A percentile compares a stretch with the other conserved stretches of the same genome.
Evolutionary conservation across 257 asterid species (phyloP).

Genomic region (Nicotiana benthamiana): DNA sequence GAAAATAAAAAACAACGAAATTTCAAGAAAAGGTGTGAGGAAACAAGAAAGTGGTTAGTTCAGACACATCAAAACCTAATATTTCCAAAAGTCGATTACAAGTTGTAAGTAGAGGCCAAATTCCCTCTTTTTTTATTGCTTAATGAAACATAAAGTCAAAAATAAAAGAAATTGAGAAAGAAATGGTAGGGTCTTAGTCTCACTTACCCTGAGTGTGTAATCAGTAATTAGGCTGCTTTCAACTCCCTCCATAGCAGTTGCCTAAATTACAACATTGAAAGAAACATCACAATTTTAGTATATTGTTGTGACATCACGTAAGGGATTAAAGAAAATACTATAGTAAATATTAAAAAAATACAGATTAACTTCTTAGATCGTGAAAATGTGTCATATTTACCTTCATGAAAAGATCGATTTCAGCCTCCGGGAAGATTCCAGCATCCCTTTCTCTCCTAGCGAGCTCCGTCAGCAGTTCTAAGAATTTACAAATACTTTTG

Average conservation of each 20-base stretch:
- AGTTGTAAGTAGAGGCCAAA: neutral
- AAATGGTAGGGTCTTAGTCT: conserved; percentile 1
- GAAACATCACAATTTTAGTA: neutral
- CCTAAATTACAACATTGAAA: conserved; percentile 19
- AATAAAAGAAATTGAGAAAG: neutral
- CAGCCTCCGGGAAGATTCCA: conserved; percentile 44
- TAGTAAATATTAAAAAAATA: neutral
- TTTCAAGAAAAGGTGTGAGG: neutral
- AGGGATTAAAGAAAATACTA: neutral
- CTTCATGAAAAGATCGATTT: conserved; percentile 59
- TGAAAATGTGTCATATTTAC: conserved; percentile 9
- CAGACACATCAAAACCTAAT: neutral
- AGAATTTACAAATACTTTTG: neutral
- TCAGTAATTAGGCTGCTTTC: conserved; percentile 51
- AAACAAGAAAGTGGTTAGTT: neutral
- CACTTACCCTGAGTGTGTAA: conserved; percentile 48
- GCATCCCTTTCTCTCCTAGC: conserved; percentile 51
- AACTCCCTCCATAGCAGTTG: conserved; percentile 49
- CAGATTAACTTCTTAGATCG: neutral
- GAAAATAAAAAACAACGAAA: neutral
- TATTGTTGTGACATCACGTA: neutral
- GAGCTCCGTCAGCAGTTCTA: conserved; percentile 51
- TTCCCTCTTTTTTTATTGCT: neutral
- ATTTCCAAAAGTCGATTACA: neutral
- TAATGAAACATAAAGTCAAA: neutral